Base-by-base conservation (phyloP, 1,284 basidiomycete species). In the Marasmius sp. region DNA sequence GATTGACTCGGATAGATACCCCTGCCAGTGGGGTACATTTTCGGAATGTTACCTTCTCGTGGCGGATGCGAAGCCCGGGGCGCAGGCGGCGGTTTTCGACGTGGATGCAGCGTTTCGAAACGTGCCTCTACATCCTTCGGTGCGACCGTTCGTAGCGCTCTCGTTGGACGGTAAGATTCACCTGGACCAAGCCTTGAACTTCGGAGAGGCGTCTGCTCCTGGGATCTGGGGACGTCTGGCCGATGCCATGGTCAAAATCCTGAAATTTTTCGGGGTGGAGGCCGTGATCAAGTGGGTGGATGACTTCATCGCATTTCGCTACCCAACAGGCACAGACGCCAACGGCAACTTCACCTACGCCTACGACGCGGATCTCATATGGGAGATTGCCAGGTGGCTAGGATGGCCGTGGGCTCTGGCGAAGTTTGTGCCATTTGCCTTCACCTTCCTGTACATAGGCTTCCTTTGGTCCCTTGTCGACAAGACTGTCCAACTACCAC, bases 201-300 rank as follows among this genome's bases (percentile, higher is more conserved):
- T 78, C 59, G 74, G 77, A 0, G 68, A 66, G 0, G 49, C 64
- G 0, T 71, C 69, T 5, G 68, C 74, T 0, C 70, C 71, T 0
- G 72, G 73, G 0, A 68, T 77, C 11, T 79, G 72, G 57, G 77
- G 77, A 1, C 64, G 60, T 0, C 52, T 76, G 1, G 75, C 74
- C 0, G 74, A 78, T 55, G 70, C 72, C 0, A 67, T 76, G 11
- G 66, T 70, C 0, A 14, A 47, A 20, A 53, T 50, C 38, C 54
- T 60, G 10, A 16, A 39, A 33, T 22, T 45, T 18, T 20, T 45
- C 12, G 68, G 65, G 8, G 62, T 71, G 11, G 66, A 65, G 14
- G 69, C 64, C 1, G 49, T 73, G 0, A 58, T 71, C 5, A 79
- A 78, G 58, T 80, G 77, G 77, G 77, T 76, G 0, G 71, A 79